These are phyloP conservation scores for Dictyostelium citrinum DNA, from an alignment of 78 protist genomes.

Conservation along the genomic window DNA sequence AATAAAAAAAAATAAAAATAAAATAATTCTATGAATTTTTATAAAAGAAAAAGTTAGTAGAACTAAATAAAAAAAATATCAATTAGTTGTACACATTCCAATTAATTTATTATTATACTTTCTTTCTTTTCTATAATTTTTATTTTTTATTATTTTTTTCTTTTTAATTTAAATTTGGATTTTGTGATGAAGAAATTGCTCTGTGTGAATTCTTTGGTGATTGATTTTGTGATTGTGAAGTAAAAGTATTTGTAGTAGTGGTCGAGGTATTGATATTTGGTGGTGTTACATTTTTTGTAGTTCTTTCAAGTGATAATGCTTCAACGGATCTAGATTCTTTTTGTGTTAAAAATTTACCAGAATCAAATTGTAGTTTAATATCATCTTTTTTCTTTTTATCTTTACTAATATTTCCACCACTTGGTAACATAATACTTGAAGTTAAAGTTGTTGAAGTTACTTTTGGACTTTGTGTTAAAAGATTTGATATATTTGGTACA, in stretches of 20 bases:
- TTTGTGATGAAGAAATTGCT: not conserved
- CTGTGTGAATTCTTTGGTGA: not conserved
- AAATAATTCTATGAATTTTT: no score
- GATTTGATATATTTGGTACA: not conserved
- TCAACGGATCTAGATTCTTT: conserved; percentile 32
- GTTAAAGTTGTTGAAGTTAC: not conserved
- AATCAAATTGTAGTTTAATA: conserved; percentile 58
- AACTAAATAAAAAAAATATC: no score
- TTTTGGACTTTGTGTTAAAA: conserved; percentile 29
- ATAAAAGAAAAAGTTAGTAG: no score
- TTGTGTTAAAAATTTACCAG: conserved; percentile 34
- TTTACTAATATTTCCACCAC: conserved; percentile 11
- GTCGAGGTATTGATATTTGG: not conserved
- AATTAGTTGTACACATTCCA: no score
- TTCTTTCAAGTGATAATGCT: conserved; percentile 52
- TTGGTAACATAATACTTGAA: not conserved
- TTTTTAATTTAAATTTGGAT: not conserved
- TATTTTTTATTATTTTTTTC: not conserved
- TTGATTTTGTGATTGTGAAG: not conserved
- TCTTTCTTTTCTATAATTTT: not conserved
- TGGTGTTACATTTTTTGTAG: not conserved
- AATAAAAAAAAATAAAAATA: no score
- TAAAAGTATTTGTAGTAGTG: not conserved
- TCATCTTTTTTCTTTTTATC: conserved; percentile 69
- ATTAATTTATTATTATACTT: no score